Conservation (phyloP, 495 filamentous ascomycete species). For the Neurospora sp. region DNA sequence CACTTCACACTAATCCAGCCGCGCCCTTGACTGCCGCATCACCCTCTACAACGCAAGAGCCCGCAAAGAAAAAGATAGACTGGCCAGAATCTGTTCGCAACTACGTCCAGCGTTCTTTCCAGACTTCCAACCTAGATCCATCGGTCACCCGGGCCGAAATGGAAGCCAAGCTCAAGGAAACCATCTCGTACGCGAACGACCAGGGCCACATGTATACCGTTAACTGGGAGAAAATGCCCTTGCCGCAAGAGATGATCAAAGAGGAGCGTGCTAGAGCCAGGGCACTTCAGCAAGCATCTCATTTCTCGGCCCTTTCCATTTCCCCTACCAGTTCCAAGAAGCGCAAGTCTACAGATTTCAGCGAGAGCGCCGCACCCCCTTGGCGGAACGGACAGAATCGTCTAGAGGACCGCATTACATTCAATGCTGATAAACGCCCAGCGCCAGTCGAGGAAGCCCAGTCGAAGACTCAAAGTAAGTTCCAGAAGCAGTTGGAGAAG, state of each 20-base stretch:
- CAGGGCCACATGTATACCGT: slow-evolving; percentile 53
- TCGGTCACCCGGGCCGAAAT: slow-evolving; percentile 59
- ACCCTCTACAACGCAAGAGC: slow-evolving; percentile 14
- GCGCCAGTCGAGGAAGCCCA: slow-evolving; percentile 33
- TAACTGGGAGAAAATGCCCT: slow-evolving; percentile 72
- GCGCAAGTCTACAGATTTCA: slow-evolving; percentile 66
- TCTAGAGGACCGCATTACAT: slow-evolving; percentile 71
- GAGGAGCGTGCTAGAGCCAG: slow-evolving; percentile 50
- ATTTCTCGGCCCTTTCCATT: slow-evolving; percentile 7
- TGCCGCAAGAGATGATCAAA: slow-evolving; percentile 82
- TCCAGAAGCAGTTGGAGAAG: slow-evolving; percentile 76
- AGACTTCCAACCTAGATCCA: slow-evolving; percentile 54
- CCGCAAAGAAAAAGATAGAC: slow-evolving; percentile 50
- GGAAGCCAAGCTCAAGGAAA: slow-evolving; percentile 72
- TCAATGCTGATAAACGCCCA: slow-evolving; percentile 47
- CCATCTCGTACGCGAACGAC: slow-evolving; percentile 74
- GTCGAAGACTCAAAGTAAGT: slow-evolving; percentile 63
- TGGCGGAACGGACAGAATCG: slow-evolving; percentile 63
- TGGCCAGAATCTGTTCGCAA: slow-evolving; percentile 67
- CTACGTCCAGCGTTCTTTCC: slow-evolving; percentile 81
- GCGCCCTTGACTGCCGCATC: slow-evolving; percentile 9
- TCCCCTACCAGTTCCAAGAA: slow-evolving; percentile 44
- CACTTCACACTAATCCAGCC: slow-evolving; percentile 19
- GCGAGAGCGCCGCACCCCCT: slow-evolving; percentile 44
- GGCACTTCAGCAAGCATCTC: not conserved